These are phyloP conservation scores for Sporothrix sp. DNA, from an alignment of 2,329 filamentous ascomycete genomes.

Conservation along the genomic window DNA sequence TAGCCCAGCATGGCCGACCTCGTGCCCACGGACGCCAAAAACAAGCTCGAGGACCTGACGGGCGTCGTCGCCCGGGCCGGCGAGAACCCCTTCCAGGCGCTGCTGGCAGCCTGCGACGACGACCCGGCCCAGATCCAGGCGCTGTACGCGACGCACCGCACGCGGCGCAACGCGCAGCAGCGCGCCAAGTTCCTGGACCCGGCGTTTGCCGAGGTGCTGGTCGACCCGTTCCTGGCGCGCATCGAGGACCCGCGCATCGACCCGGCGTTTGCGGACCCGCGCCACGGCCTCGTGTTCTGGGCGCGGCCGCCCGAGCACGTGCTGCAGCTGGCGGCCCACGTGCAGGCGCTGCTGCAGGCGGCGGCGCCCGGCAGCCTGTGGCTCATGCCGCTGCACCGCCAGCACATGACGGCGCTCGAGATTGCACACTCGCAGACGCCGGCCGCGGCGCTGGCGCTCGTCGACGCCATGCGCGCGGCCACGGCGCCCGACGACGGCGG, in stretches of 20 bases:
- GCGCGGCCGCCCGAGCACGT: conserved; percentile 69
- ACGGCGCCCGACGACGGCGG: background rate
- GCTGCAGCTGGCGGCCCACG: conserved; percentile 51
- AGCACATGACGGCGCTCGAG: conserved; percentile 82
- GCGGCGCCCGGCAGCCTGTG: conserved; percentile 56
- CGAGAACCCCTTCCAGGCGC: conserved; percentile 66
- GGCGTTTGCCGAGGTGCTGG: conserved; percentile 58
- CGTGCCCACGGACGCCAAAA: conserved; percentile 33
- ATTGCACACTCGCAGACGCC: conserved; percentile 69
- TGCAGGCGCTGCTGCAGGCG: conserved; percentile 57
- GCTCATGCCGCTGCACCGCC: conserved; percentile 68
- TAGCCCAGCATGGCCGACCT: conserved; percentile 18
- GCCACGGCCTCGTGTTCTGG: conserved; percentile 84
- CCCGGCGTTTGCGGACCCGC: conserved; percentile 61
- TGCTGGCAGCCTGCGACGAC: conserved; percentile 58
- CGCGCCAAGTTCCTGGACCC: conserved; percentile 59
- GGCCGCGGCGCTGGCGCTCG: conserved; percentile 55
- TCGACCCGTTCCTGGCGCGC: conserved; percentile 66
- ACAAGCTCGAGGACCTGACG: conserved; percentile 46
- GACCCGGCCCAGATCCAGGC: conserved; percentile 59
- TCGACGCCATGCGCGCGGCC: conserved; percentile 44
- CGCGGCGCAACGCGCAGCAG: conserved; percentile 66
- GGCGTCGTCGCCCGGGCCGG: conserved; percentile 39
- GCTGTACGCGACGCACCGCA: conserved; percentile 65
- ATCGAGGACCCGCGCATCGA: conserved; percentile 55